These are phyloP conservation scores for Cytospora schulzeri DNA, from an alignment of 2,329 filamentous ascomycete genomes.

Conservation along the genomic window DNA sequence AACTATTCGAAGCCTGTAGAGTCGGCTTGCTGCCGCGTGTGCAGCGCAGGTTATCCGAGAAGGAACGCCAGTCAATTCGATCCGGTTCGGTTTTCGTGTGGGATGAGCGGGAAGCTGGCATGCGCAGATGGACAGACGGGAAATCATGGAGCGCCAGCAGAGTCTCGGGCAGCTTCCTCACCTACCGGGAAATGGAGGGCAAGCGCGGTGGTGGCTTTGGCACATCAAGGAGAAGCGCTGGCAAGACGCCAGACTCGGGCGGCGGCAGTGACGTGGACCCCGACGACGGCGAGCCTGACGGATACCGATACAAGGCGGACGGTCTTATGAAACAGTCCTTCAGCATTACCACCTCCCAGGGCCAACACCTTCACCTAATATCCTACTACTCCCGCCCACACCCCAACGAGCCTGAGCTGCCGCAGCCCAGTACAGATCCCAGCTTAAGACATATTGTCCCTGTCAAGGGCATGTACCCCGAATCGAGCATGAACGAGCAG, in stretches of 20 bases:
- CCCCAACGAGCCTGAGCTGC: conserved; percentile 70
- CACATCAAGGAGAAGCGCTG: conserved; percentile 55
- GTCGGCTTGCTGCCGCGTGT: conserved; percentile 88
- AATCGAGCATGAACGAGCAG: conserved; percentile 87
- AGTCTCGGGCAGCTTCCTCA: conserved; percentile 95
- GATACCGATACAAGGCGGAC: conserved; percentile 93
- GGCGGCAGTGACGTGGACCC: conserved; percentile 83
- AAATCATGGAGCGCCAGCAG: conserved; percentile 99
- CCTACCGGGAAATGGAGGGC: conserved; percentile 98
- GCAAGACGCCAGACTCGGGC: conserved; percentile 82
- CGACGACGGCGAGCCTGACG: conserved; percentile 82
- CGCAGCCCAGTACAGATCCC: conserved; percentile 81
- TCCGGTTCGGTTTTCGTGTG: conserved; percentile 99
- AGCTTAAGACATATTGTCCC: conserved; percentile 80
- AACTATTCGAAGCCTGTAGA: conserved; percentile 96
- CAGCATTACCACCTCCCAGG: conserved; percentile 88
- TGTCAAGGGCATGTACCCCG: conserved; percentile 93
- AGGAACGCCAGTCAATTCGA: conserved; percentile 93
- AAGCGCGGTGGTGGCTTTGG: conserved; percentile 83
- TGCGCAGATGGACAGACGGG: conserved; percentile 97
- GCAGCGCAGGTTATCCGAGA: conserved; percentile 90
- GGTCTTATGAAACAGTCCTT: conserved; percentile 99
- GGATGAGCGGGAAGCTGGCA: conserved; percentile 97
- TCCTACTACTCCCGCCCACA: conserved; percentile 91
- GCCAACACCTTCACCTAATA: conserved; percentile 94